These are phyloP conservation scores for Flammula alnicola DNA, from an alignment of 1,284 basidiomycete genomes.

Conservation along the genomic window DNA sequence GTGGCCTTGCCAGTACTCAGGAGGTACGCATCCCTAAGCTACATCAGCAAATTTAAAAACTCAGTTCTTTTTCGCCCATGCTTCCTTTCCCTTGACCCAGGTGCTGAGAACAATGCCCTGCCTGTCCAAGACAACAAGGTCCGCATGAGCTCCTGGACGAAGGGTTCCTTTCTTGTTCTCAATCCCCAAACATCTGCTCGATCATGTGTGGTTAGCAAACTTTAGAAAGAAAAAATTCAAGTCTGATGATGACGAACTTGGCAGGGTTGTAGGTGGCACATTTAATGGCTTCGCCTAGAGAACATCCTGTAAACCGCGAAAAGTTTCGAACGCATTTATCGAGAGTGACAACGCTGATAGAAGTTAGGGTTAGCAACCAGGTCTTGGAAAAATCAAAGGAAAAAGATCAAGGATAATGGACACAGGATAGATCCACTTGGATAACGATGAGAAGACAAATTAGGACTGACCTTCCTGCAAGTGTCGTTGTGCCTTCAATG, in stretches of 20 bases:
- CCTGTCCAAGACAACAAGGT: constrained; percentile 76
- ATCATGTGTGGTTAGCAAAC: too few species aligned
- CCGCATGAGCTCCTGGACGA: constrained; percentile 80
- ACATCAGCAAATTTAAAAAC: not conserved
- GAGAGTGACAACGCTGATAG: constrained; percentile 72
- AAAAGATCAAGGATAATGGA: too few species aligned
- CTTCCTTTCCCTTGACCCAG: constrained; percentile 81
- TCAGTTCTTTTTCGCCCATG: constrained; percentile 50
- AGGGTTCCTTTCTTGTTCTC: constrained; percentile 81
- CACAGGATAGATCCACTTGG: too few species aligned
- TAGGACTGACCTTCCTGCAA: constrained; percentile 75
- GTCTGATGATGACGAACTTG: constrained; percentile 44
- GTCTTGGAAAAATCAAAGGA: too few species aligned
- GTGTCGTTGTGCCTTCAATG: constrained; percentile 83
- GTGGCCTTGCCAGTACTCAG: too few species aligned
- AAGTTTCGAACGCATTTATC: constrained; percentile 88
- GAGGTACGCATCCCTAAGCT: not conserved
- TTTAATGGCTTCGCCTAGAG: constrained; percentile 81
- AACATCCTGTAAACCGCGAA: constrained; percentile 79
- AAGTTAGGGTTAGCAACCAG: constrained; percentile 6
- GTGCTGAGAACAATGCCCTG: constrained; percentile 74
- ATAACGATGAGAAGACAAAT: constrained; percentile 5
- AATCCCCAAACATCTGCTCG: constrained; percentile 82
- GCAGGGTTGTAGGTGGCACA: constrained; percentile 88
- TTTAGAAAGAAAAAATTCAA: too few species aligned